Percentiles rank a stretch among this genome's conserved stretches.
Conservation (phyloP, 164 flowering plant species). For the Macadamia tetraphylla region DNA sequence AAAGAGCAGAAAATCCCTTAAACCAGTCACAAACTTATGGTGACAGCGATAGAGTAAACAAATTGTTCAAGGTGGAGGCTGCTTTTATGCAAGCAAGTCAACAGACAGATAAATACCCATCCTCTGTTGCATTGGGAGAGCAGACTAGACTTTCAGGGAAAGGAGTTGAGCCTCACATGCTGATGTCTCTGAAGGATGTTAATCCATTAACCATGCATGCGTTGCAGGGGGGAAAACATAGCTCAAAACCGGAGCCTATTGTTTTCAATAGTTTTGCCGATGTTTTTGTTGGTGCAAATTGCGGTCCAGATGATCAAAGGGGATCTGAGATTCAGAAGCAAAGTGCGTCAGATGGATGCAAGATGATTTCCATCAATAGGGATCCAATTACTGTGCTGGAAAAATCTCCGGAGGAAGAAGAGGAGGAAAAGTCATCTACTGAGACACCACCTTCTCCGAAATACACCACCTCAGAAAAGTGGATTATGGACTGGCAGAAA, state of each 20-base stretch:
- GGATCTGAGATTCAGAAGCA: slow-evolving; percentile 23
- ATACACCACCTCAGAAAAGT: slow-evolving; percentile 76
- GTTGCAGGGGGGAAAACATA: slow-evolving; percentile 27
- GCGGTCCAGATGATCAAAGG: slow-evolving; percentile 18
- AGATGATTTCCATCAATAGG: slow-evolving; percentile 14
- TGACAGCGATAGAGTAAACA: slow-evolving; percentile 18
- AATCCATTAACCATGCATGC: slow-evolving; percentile 21
- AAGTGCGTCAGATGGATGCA: slow-evolving; percentile 23
- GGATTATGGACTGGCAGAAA: slow-evolving; percentile 76
- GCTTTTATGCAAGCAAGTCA: slow-evolving; percentile 25
- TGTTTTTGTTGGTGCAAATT: slow-evolving; percentile 8
- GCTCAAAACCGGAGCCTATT: slow-evolving; percentile 5
- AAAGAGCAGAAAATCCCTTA: slow-evolving; percentile 31
- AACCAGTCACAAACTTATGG: slow-evolving; percentile 25
- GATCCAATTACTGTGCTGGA: slow-evolving; percentile 14
- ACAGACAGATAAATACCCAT: slow-evolving; percentile 23
- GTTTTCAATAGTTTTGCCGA: slow-evolving; percentile 5
- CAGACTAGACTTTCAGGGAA: slow-evolving; percentile 36
- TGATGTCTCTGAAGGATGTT: slow-evolving; percentile 26
- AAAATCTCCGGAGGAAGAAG: slow-evolving; percentile 32
- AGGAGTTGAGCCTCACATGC: slow-evolving; percentile 24
- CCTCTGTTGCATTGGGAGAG: slow-evolving; percentile 26
- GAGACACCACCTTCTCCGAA: slow-evolving; percentile 52
- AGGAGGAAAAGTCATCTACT: slow-evolving; percentile 30
- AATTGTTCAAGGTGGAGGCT: slow-evolving; percentile 9